Base-by-base conservation (phyloP, 768 basidiomycete species). In the Daedaleopsis sinensis region DNA sequence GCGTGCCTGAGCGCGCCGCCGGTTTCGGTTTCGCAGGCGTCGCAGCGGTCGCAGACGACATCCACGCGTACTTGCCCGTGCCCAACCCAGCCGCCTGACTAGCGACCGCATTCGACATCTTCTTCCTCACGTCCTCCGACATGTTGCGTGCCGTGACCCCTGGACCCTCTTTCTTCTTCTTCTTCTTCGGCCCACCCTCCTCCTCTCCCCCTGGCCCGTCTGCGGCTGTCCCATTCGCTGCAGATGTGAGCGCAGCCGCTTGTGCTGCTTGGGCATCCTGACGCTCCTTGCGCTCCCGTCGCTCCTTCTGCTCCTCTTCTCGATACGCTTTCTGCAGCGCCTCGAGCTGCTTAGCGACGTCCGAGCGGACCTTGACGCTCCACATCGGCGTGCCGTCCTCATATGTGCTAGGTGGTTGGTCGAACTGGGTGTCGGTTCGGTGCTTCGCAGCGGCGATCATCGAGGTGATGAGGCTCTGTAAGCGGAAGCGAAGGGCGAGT, bases 121-220 rank as follows among this genome's bases (percentile, higher is more conserved):
- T 94, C 81, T 96, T 96, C 66, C 88, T 80, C 67, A 93, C 90
- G 67, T 95, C 94, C 73, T 94, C 94, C 6, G 88, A 89, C 91
- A 96, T 93, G 70, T 94, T 94, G 58, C 90, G 79, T 57, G 93
- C 91, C 0, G 90, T 91, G 12, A 93, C 89, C 12, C 91, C 90
- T 0, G 92, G 91, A 0, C 90, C 90, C 36, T 93, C 91, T 71
- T 89, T 88, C 72, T 92, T 93, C 74, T 89, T 84, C 76, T 82
- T 82, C 73, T 91, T 92, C 76, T 88, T 87, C 52, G 82, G 83
- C 38, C 79, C 81, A 1, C 79, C 83, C 5, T 83, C 84, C 19
- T 69, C 76, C 18, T 82, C 85, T 16, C 81, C 84, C 18, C 64
- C 63, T 38, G 73, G 73, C 48, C 67, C 69, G 24, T 79, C 78